A percentile compares a stretch with the other conserved stretches of the same genome.
Evolutionary conservation across 23 red algal species (phyloP).

Genomic region (Cyanidium caldarium): DNA sequence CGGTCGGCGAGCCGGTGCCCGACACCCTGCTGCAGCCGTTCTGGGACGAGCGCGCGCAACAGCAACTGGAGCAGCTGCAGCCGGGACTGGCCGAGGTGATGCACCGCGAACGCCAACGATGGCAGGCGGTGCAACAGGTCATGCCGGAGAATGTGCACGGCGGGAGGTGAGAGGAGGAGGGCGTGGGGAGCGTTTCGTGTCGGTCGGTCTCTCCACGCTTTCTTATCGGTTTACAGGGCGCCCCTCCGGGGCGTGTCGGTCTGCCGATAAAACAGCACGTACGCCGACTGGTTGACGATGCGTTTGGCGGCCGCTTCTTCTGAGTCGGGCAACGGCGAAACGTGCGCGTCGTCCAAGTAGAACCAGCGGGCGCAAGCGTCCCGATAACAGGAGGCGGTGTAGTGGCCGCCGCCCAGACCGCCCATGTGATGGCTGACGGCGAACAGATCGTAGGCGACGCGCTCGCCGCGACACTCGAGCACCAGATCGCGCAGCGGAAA

Average conservation of each 20-base stretch:
- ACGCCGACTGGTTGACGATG: slow-evolving; percentile 3
- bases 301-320: slow-evolving; percentile 1
- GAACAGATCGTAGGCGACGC: slow-evolving; percentile 19
- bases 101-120: background rate
- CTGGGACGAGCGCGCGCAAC: background rate
- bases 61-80: background rate
- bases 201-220: too few species aligned
- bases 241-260: background rate
- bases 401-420: slow-evolving; percentile 32
- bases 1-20: background rate
- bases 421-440: slow-evolving; percentile 37
- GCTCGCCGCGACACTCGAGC: background rate
- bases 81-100: background rate
- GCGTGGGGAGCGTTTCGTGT: background rate
- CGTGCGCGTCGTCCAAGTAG: slow-evolving; percentile 26
- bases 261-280: slow-evolving; percentile 29
- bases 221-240: too few species aligned
- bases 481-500: slow-evolving; percentile 17
- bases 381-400: slow-evolving; percentile 21
- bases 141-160: too few species aligned
- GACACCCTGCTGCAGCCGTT: background rate
- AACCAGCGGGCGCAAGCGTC: slow-evolving; percentile 4
- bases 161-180: background rate
- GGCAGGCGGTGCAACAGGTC: background rate
- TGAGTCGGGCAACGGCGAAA: background rate